A percentile compares a stretch with the other conserved stretches of the same genome.
phyloP scores from a whole-genome alignment of 148 eudicot species.

The Vaccinium vitisidaea region DNA sequence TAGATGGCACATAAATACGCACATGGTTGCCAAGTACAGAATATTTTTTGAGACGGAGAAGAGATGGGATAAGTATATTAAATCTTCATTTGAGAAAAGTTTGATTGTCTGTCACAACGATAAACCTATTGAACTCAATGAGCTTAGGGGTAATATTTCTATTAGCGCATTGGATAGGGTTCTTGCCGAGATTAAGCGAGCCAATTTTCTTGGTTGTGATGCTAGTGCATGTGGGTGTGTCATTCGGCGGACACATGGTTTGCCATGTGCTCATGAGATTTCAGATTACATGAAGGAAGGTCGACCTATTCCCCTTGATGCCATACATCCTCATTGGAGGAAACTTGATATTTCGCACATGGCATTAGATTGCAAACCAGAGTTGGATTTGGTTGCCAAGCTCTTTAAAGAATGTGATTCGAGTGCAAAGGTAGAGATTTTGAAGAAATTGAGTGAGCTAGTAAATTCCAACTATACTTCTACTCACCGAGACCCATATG shows the following conservation, averaged over 20 bases:
- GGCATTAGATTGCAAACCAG: not conserved
- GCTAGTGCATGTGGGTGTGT: not conserved
- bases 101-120: not conserved
- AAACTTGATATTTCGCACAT: not conserved
- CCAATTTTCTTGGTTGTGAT: not conserved
- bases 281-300: not conserved
- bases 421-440: not conserved
- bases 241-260: not conserved
- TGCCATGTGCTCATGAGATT: constrained; percentile 4
- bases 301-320: not conserved
- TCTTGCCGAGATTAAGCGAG: not conserved
- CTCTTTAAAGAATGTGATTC: not conserved
- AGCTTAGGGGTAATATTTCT: constrained; percentile 1
- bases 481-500: not conserved
- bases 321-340: not conserved
- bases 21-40: too few species aligned
- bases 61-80: too few species aligned
- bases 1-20: too few species aligned
- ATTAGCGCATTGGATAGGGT: not conserved
- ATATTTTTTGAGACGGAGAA: too few species aligned
- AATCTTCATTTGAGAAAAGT: not conserved
- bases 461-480: not conserved
- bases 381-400: not conserved
- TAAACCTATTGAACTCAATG: not conserved
- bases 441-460: not conserved